Conservation (phyloP, 2,329 filamentous ascomycete genomes). For the Aspergillus unguis region DNA sequence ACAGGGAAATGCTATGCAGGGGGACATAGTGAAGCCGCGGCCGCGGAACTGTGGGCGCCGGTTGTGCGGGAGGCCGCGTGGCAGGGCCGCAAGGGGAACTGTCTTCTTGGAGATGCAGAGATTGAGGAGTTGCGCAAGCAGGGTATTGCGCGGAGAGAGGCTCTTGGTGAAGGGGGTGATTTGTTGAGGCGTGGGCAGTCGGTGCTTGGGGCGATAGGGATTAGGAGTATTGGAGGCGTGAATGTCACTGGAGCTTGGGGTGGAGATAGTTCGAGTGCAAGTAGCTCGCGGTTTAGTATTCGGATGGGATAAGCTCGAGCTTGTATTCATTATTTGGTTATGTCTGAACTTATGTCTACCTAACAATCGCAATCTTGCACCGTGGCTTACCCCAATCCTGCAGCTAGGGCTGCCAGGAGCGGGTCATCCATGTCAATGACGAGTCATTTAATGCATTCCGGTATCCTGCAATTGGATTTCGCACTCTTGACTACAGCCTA, state of each 20-base stretch:
- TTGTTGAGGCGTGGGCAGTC: constrained; percentile 7
- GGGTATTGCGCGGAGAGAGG: constrained; percentile 10
- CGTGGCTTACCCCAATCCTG: too few relatives aligned
- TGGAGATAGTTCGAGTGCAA: constrained; percentile 1
- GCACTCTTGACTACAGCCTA: too few relatives aligned
- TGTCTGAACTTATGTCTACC: too few relatives aligned
- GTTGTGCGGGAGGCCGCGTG: constrained; percentile 36
- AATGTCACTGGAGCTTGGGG: constrained; percentile 13
- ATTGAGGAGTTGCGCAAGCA: constrained; percentile 11
- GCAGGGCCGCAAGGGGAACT: constrained; percentile 22
- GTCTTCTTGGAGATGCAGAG: constrained; percentile 17
- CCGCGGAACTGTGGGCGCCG: constrained; percentile 33
- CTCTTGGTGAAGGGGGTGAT: not conserved
- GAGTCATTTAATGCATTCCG: too few relatives aligned
- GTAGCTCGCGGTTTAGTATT: constrained; percentile 6
- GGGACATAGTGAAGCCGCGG: constrained; percentile 24
- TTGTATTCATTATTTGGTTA: too few relatives aligned
- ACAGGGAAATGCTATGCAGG: constrained; percentile 23
- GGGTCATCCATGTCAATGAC: too few relatives aligned
- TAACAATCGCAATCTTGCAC: too few relatives aligned
- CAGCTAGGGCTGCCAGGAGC: too few relatives aligned
- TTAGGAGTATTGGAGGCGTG: constrained; percentile 9
- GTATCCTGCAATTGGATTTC: too few relatives aligned
- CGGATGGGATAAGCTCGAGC: not conserved
- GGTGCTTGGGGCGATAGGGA: constrained; percentile 10